Percentiles rank a stretch among this genome's conserved stretches.
Evolutionary conservation across 306 rosid genomes (phyloP).

Genomic region (Medicago lupulina): DNA sequence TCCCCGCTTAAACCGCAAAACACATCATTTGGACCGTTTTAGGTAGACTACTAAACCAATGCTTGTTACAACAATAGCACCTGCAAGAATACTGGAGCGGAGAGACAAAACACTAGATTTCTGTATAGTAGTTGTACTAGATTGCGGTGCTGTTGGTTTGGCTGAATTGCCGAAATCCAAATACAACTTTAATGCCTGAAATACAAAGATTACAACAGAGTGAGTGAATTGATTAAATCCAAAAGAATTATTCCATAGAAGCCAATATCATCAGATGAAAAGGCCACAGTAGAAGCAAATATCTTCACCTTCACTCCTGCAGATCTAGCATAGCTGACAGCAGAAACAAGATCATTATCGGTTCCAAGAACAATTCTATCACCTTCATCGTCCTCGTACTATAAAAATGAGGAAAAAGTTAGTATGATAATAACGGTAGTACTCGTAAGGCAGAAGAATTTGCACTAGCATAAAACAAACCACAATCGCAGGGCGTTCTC

Average conservation of each 20-base stretch:
- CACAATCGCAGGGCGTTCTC: slow-evolving; percentile 69
- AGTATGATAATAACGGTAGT: background rate
- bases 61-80: slow-evolving; percentile 64
- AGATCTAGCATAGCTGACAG: slow-evolving; percentile 77
- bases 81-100: slow-evolving; percentile 62
- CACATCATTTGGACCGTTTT: slow-evolving; percentile 65
- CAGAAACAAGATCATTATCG: slow-evolving; percentile 72
- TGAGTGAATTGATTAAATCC: background rate
- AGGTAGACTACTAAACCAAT: slow-evolving; percentile 66
- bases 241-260: slow-evolving; percentile 20
- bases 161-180: slow-evolving; percentile 62
- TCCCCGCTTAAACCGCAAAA: slow-evolving; percentile 1
- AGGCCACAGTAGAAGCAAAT: slow-evolving; percentile 27
- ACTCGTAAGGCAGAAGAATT: slow-evolving; percentile 26
- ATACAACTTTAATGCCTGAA: slow-evolving; percentile 83
- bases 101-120: slow-evolving; percentile 43
- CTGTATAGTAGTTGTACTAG: slow-evolving; percentile 36
- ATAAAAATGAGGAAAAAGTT: slow-evolving; percentile 29
- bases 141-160: slow-evolving; percentile 33
- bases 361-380: slow-evolving; percentile 80
- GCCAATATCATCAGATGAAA: slow-evolving; percentile 8
- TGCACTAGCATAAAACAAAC: slow-evolving; percentile 50
- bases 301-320: slow-evolving; percentile 71
- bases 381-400: slow-evolving; percentile 98
- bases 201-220: slow-evolving; percentile 25